A percentile compares a stretch with the other conserved stretches of the same genome.
phyloP scores from a whole-genome alignment of 352 stramenopile genomes.

The Phytopythium montanum region DNA sequence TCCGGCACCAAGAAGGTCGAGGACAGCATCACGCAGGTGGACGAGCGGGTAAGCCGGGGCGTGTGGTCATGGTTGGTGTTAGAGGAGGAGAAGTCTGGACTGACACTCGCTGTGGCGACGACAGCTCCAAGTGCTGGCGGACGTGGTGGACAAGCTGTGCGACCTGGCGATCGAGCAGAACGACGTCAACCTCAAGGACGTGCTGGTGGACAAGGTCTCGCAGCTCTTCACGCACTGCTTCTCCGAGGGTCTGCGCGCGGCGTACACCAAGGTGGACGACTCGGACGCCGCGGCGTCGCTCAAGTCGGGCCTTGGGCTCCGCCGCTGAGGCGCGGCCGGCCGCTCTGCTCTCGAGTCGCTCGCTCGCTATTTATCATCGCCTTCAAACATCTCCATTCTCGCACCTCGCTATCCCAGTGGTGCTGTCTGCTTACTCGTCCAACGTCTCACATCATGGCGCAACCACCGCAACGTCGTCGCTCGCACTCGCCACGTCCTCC shows the following conservation, averaged over 20 bases:
- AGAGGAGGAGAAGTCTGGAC: not conserved
- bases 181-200: slow-evolving; percentile 68
- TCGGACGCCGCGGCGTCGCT: slow-evolving; percentile 25
- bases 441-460: slow-evolving; percentile 1
- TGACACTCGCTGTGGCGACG: not conserved
- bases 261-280: slow-evolving; percentile 69
- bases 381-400: not conserved
- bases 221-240: slow-evolving; percentile 78
- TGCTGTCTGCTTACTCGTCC: not conserved
- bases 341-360: not conserved
- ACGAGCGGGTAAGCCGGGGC: slow-evolving; percentile 45
- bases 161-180: slow-evolving; percentile 75
- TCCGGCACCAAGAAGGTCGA: slow-evolving; percentile 56
- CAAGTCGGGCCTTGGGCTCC: slow-evolving; percentile 11
- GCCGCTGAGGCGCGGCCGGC: not conserved
- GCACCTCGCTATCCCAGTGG: not conserved
- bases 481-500: not conserved
- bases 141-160: slow-evolving; percentile 66
- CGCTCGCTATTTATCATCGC: not conserved
- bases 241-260: slow-evolving; percentile 50
- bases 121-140: slow-evolving; percentile 49
- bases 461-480: not conserved
- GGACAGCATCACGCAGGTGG: slow-evolving; percentile 60
- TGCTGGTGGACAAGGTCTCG: slow-evolving; percentile 59
- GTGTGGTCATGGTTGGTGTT: not conserved